A percentile compares a stretch with the other conserved stretches of the same genome.
These are phyloP conservation scores for Tolypocladium nubicola DNA, from an alignment of 2,329 filamentous ascomycete genomes.

Conservation along the genomic window DNA sequence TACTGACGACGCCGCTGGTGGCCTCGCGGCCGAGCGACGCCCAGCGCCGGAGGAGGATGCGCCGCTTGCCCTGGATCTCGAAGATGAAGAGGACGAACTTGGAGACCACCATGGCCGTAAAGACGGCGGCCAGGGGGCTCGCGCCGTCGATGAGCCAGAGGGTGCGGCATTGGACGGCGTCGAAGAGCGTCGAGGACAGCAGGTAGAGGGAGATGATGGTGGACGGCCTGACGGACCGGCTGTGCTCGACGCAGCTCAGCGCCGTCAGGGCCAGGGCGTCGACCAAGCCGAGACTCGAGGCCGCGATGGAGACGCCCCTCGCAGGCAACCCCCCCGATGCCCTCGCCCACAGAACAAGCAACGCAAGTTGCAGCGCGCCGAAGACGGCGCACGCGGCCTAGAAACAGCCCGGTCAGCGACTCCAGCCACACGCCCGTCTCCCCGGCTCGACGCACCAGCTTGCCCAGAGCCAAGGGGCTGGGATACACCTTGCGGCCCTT, in stretches of 20 bases:
- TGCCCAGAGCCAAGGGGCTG: neutral
- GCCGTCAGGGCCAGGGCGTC: slow-evolving; percentile 11
- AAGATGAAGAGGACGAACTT: slow-evolving; percentile 11
- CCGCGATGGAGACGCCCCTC: slow-evolving; percentile 1
- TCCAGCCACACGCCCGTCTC: too few relatives aligned
- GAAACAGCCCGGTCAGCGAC: neutral
- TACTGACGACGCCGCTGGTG: slow-evolving; percentile 10
- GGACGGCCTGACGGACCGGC: slow-evolving; percentile 25
- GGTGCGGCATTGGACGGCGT: slow-evolving; percentile 19
- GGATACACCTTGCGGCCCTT: neutral
- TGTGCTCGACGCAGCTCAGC: slow-evolving; percentile 20
- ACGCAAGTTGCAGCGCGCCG: neutral
- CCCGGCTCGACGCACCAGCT: neutral
- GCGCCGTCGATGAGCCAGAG: slow-evolving; percentile 9
- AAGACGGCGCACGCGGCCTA: neutral
- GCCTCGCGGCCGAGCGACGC: slow-evolving; percentile 16
- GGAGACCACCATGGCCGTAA: slow-evolving; percentile 16
- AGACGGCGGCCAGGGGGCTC: slow-evolving; percentile 8
- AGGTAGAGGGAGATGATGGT: slow-evolving; percentile 25
- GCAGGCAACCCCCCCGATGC: neutral
- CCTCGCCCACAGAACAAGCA: neutral
- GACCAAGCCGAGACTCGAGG: slow-evolving; percentile 15
- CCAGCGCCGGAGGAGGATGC: slow-evolving; percentile 13
- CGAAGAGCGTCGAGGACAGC: slow-evolving; percentile 22
- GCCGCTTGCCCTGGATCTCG: neutral